phyloP scores from a whole-genome alignment of 768 basidiomycete genomes.

The Lentinula boryana region DNA sequence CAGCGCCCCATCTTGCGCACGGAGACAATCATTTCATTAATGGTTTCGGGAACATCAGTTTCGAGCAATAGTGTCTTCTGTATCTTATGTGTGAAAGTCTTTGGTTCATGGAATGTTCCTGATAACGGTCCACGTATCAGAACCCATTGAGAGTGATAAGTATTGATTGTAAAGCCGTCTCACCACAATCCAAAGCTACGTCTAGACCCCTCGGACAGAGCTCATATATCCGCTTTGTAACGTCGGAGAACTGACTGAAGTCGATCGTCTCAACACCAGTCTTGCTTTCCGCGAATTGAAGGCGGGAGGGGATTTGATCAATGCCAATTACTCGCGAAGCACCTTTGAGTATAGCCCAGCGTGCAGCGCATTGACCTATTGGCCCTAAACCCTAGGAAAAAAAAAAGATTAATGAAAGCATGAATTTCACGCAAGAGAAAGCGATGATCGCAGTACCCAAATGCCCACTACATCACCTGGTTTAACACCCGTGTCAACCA shows the following conservation, averaged over 20 bases:
- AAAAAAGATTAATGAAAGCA: not conserved
- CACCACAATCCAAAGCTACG: constrained; percentile 50
- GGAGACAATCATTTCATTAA: constrained; percentile 41
- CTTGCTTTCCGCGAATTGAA: constrained; percentile 36
- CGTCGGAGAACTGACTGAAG: constrained; percentile 43
- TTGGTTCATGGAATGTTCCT: constrained; percentile 69
- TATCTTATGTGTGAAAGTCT: constrained; percentile 56
- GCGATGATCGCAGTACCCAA: constrained; percentile 37
- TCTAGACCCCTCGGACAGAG: constrained; percentile 61
- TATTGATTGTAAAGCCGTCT: not conserved
- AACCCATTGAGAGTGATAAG: not conserved
- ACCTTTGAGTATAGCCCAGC: constrained; percentile 62
- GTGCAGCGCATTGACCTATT: constrained; percentile 49
- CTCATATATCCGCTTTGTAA: constrained; percentile 52
- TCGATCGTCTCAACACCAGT: constrained; percentile 52
- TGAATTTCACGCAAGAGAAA: not conserved
- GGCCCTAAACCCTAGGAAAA: not conserved
- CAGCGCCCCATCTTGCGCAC: constrained; percentile 51
- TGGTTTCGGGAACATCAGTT: constrained; percentile 65
- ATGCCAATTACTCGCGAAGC: constrained; percentile 68
- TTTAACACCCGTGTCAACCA: constrained; percentile 69
- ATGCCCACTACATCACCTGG: constrained; percentile 66
- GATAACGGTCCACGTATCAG: not conserved
- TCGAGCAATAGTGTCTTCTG: constrained; percentile 71
- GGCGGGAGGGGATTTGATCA: constrained; percentile 49